These are phyloP conservation scores for Salmacisia buchloeana DNA, from an alignment of 1,284 basidiomycete species.

Conservation along the genomic window DNA sequence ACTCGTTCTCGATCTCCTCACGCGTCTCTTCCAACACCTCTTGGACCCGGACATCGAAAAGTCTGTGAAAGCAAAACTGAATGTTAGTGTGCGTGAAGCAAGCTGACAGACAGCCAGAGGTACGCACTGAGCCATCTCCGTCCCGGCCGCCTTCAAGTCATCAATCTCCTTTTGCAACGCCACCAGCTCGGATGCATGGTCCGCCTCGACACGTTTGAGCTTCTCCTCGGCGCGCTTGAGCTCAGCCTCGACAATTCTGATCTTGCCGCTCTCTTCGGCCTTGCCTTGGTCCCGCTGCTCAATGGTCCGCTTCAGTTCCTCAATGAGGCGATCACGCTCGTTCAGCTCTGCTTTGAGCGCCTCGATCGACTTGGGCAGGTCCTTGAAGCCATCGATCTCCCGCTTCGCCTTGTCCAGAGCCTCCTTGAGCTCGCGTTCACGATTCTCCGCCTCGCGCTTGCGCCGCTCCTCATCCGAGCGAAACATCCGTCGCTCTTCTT, in stretches of 20 bases:
- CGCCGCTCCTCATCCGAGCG: constrained; percentile 31
- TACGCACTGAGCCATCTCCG: constrained; percentile 5
- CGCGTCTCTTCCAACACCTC: constrained; percentile 43
- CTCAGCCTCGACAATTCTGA: constrained; percentile 28
- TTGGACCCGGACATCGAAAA: constrained; percentile 28
- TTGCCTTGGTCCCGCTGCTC: constrained; percentile 17
- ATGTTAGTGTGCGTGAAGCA: not conserved
- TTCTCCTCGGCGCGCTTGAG: constrained; percentile 23
- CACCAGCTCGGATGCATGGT: constrained; percentile 10
- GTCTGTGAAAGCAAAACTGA: constrained; percentile 9
- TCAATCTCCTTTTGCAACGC: constrained; percentile 25
- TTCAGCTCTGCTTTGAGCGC: constrained; percentile 4
- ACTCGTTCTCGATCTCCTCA: constrained; percentile 47
- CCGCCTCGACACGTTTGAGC: constrained; percentile 21
- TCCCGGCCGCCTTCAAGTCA: constrained; percentile 2
- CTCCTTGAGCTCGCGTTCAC: constrained; percentile 16
- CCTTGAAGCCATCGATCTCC: constrained; percentile 59
- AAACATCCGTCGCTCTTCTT: constrained; percentile 57
- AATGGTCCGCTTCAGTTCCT: constrained; percentile 15
- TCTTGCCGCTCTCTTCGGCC: constrained; percentile 23
- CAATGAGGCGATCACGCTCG: constrained; percentile 8
- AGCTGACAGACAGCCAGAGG: not conserved
- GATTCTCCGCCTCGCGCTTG: constrained; percentile 57
- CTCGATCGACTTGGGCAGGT: constrained; percentile 55
- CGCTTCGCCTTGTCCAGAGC: constrained; percentile 15